Base-by-base conservation (phyloP, 202 grass and related monocot species). In the Brachypodium distachyon region DNA sequence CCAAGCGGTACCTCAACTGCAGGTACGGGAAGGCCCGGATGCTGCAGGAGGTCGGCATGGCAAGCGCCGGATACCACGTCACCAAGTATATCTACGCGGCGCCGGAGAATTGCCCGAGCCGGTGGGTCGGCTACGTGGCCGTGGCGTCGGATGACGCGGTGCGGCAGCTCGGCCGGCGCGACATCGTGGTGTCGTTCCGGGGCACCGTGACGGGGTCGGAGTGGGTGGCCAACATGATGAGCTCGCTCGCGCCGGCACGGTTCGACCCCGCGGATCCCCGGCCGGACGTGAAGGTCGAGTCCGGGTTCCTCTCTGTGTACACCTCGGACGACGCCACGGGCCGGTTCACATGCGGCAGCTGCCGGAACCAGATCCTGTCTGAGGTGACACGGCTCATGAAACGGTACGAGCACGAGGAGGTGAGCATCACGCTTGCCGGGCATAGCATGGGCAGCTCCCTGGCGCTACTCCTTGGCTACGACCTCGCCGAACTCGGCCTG, bases 171-270 rank as follows among this genome's bases (percentile, higher is more conserved):
- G 90, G 90, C 0, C 77, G 90, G 1, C 75, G 86, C 0, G 90
- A 92, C 42, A 81, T 89, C 9, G 61, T 89, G 11, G 86, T 89
- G 12, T 86, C 90, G 1, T 92, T 92, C 61, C 77, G 86, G 10
- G 90, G 90, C 19, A 86, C 83, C 27, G 77, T 89, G 4, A 93
- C 91, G 1, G 54, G 74, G 0, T 75, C 87, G 0, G 91, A 94
- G 74, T 94, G 91, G 91, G 74, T 74, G 8, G 91, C 91, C 32
- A 94, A 90, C 71, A 83, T 94, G 64, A 94, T 83, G 91, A 94
- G 91, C 85, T 77, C 87, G 0, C 82, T 94, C 9, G 62, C 80
- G 33, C 82, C 88, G 32, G 87, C 91, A 36, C 9, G 87, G 22
- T 84, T 93, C 29, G 85, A 93, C 56, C 87, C 88, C 5, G 77